phyloP scores from a whole-genome alignment of 2,329 filamentous ascomycete genomes.

The Venturia carpophila region DNA sequence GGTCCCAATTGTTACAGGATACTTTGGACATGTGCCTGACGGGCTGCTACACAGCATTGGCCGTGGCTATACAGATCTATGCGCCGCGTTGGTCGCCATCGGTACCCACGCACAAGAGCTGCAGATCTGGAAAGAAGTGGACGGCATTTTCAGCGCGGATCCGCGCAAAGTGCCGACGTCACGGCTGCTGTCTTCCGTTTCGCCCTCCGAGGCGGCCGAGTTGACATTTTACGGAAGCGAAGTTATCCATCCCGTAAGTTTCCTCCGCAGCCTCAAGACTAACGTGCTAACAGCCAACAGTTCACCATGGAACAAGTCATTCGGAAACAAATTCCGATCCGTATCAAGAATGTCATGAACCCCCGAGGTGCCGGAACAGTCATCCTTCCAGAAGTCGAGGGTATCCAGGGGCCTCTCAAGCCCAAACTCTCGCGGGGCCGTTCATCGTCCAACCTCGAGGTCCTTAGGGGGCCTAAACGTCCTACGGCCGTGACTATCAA shows the following conservation, averaged over 20 bases:
- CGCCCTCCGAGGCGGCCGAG: constrained; percentile 89
- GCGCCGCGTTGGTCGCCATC: constrained; percentile 84
- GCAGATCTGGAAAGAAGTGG: constrained; percentile 98
- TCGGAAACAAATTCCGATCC: constrained; percentile 70
- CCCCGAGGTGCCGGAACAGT: constrained; percentile 70
- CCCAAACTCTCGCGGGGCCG: constrained; percentile 45
- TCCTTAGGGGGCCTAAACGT: constrained; percentile 39
- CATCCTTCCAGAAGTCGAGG: constrained; percentile 63
- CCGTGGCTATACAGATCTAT: constrained; percentile 92
- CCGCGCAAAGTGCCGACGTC: constrained; percentile 87
- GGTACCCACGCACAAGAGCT: constrained; percentile 80
- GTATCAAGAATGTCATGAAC: constrained; percentile 90
- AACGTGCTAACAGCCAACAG: neutral
- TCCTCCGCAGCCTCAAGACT: neutral
- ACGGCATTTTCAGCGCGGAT: constrained; percentile 85
- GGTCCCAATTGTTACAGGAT: constrained; percentile 61
- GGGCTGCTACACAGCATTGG: constrained; percentile 88
- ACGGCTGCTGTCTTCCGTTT: constrained; percentile 79
- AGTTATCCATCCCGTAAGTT: constrained; percentile 72
- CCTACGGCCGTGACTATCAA: constrained; percentile 83
- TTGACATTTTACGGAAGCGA: constrained; percentile 71
- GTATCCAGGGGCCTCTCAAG: constrained; percentile 48
- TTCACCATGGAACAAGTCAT: constrained; percentile 75
- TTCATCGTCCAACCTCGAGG: constrained; percentile 30
- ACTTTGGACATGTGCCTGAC: constrained; percentile 88